Conservation (phyloP, 1,284 basidiomycete species). For the Malassezia globosa region DNA sequence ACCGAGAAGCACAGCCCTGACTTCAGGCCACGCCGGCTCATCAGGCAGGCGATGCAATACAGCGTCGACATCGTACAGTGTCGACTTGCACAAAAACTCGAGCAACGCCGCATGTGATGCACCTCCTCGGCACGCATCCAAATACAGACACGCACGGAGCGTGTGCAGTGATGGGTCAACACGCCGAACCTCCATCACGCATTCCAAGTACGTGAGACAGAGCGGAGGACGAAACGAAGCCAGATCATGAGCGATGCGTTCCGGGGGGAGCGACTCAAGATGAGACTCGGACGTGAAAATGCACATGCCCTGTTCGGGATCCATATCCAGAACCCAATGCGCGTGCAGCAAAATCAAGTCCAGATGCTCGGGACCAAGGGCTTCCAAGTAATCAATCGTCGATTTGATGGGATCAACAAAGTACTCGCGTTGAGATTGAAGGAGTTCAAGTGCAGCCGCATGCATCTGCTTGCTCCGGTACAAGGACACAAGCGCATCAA, state of each 20-base stretch:
- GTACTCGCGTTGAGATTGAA: slow-evolving; percentile 52
- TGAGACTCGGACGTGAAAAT: slow-evolving; percentile 80
- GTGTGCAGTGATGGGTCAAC: slow-evolving; percentile 65
- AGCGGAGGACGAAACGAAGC: slow-evolving; percentile 56
- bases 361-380: slow-evolving; percentile 53
- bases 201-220: slow-evolving; percentile 73
- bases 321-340: slow-evolving; percentile 74
- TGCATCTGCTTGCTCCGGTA: slow-evolving; percentile 96
- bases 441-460: slow-evolving; percentile 66
- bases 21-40: slow-evolving; percentile 52
- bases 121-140: slow-evolving; percentile 56
- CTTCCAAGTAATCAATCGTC: slow-evolving; percentile 79
- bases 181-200: slow-evolving; percentile 61
- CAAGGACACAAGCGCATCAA: slow-evolving; percentile 74
- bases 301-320: slow-evolving; percentile 65
- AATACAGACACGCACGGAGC: slow-evolving; percentile 72
- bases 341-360: slow-evolving; percentile 47
- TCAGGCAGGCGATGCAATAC: slow-evolving; percentile 59
- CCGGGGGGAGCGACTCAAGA: slow-evolving; percentile 56
- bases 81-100: slow-evolving; percentile 62
- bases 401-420: slow-evolving; percentile 66
- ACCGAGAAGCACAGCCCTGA: slow-evolving; percentile 77
- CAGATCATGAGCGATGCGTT: slow-evolving; percentile 51
- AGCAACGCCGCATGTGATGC: slow-evolving; percentile 55
- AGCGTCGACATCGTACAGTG: slow-evolving; percentile 65